Conservation (phyloP, 192 early-diverging fungal species). For the Coemansia sp. region DNA sequence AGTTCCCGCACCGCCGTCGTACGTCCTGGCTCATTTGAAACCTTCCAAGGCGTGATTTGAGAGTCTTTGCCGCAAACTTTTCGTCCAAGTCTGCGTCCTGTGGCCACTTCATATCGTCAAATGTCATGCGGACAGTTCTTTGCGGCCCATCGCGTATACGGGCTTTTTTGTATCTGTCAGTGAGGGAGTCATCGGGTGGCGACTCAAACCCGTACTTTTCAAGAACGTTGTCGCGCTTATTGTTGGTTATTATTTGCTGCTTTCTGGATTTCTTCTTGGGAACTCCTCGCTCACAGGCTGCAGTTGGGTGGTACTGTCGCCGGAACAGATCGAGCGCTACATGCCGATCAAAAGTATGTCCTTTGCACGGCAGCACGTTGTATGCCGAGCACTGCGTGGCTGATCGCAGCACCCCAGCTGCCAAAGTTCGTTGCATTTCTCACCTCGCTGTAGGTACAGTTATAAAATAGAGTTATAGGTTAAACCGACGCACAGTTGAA, state of each 20-base stretch:
- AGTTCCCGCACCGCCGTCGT: conserved; percentile 31
- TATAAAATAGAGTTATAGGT: too few species aligned
- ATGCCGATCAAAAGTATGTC: background rate
- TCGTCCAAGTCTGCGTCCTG: conserved; percentile 38
- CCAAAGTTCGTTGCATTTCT: background rate
- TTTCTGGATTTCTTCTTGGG: background rate
- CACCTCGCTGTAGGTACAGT: background rate
- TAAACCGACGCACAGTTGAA: too few species aligned
- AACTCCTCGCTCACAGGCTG: background rate
- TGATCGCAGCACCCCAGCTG: background rate
- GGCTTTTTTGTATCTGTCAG: background rate
- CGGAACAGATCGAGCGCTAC: background rate
- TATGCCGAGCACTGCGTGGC: background rate
- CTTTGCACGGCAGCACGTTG: background rate
- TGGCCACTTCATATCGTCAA: conserved; percentile 16
- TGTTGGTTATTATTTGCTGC: background rate
- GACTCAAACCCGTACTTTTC: background rate
- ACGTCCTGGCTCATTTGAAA: conserved; percentile 11
- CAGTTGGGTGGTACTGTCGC: conserved; percentile 3
- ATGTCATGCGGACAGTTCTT: background rate
- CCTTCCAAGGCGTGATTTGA: conserved; percentile 12
- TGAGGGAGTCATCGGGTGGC: too few species aligned
- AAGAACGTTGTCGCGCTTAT: background rate
- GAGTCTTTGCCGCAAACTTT: conserved; percentile 20
- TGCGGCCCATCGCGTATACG: background rate